Evolutionary conservation across 805 yeast genomes (phyloP).

Genomic region (Yamadazyma paraphyllophila): DNA sequence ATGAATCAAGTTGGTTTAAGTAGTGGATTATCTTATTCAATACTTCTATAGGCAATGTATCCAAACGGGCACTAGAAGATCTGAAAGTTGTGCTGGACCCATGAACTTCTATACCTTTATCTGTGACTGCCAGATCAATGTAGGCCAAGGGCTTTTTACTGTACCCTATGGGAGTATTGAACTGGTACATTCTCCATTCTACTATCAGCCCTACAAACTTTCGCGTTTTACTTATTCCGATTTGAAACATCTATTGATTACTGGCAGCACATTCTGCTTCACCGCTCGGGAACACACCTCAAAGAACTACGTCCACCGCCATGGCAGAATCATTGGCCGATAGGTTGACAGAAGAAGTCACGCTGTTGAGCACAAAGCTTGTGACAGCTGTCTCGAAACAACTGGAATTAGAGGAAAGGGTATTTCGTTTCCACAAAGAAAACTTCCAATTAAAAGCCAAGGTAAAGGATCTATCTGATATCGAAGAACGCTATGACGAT

Average conservation of each 20-base stretch:
- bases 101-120: background rate
- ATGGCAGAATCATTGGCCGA: conserved; percentile 15
- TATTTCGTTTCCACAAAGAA: conserved; percentile 39
- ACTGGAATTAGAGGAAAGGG: conserved; percentile 51
- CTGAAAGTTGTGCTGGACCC: background rate
- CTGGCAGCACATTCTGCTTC: no score
- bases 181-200: conserved; percentile 6
- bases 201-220: background rate
- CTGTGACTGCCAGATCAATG: background rate
- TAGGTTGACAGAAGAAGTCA: conserved; percentile 54
- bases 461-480: conserved; percentile 19
- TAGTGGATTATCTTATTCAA: conserved; percentile 28
- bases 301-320: no score
- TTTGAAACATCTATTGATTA: background rate
- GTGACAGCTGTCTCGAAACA: conserved; percentile 60
- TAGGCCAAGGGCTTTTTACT: conserved; percentile 20
- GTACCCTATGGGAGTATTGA: conserved; percentile 18
- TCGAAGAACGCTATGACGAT: conserved; percentile 30
- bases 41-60: conserved; percentile 38
- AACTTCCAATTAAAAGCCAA: conserved; percentile 25
- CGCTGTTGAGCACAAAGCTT: conserved; percentile 55
- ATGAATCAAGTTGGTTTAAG: conserved; percentile 38
- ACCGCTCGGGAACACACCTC: background rate
- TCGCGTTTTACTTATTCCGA: background rate
- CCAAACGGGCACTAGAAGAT: conserved; percentile 14